Percentiles rank a stretch among this genome's conserved stretches.
phyloP scores from a whole-genome alignment of 164 flowering plant genomes.

The Berberis vulgaris region DNA sequence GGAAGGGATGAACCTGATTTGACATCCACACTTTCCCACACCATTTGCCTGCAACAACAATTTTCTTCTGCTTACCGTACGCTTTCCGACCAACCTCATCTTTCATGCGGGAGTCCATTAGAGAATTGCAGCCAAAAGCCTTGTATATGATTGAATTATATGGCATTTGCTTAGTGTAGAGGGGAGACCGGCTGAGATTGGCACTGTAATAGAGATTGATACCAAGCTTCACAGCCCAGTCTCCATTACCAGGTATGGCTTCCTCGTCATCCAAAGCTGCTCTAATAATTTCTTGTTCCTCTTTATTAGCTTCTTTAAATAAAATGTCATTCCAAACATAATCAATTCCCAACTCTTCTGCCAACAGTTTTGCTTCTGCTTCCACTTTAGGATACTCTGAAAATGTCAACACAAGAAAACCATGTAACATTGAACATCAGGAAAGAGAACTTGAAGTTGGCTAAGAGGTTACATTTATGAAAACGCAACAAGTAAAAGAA shows the following conservation, averaged over 20 bases:
- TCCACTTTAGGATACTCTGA: conserved; percentile 87
- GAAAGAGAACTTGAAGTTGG: too few species aligned
- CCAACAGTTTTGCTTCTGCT: conserved; percentile 59
- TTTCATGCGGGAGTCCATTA: conserved; percentile 27
- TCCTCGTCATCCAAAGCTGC: conserved; percentile 67
- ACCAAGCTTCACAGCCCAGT: conserved; percentile 94
- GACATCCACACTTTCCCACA: conserved; percentile 99
- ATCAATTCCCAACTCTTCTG: conserved; percentile 58
- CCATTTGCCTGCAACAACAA: conserved; percentile 88
- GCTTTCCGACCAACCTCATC: conserved; percentile 27
- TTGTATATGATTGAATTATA: conserved; percentile 72
- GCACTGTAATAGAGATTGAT: conserved; percentile 86
- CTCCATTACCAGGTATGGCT: conserved; percentile 60
- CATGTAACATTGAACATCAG: too few species aligned
- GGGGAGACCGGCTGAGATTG: conserved; percentile 77
- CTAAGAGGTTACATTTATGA: background rate
- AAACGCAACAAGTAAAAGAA: background rate
- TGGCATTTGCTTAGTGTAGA: conserved; percentile 94
- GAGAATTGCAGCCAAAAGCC: conserved; percentile 70
- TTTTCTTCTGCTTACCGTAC: conserved; percentile 53
- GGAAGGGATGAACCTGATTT: conserved; percentile 80
- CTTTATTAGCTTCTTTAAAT: conserved; percentile 49
- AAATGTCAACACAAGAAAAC: background rate
- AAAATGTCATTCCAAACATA: conserved; percentile 54
- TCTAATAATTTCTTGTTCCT: conserved; percentile 55